These are phyloP conservation scores for Pterula multifida DNA, from an alignment of 1,284 basidiomycete species.

Conservation along the genomic window DNA sequence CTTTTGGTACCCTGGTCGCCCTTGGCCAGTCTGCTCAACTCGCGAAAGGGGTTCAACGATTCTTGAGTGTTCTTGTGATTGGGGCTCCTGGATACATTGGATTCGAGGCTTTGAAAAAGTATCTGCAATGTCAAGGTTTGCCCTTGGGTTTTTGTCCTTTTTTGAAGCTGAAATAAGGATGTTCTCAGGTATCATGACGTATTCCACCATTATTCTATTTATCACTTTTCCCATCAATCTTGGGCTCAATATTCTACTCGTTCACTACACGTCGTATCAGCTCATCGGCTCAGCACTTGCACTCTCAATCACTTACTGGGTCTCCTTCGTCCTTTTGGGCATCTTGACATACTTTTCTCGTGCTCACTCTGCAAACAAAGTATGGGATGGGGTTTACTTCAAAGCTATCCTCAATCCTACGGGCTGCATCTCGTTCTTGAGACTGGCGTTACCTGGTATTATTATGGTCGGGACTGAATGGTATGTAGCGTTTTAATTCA, in stretches of 20 bases:
- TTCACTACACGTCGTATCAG: slow-evolving; percentile 49
- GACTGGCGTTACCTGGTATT: slow-evolving; percentile 60
- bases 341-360: slow-evolving; percentile 36
- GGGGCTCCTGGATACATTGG: slow-evolving; percentile 64
- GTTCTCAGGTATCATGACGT: slow-evolving; percentile 53
- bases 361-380: slow-evolving; percentile 39
- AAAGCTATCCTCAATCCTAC: slow-evolving; percentile 30
- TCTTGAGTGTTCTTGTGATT: slow-evolving; percentile 48
- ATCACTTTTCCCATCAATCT: slow-evolving; percentile 54
- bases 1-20: slow-evolving; percentile 43
- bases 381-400: slow-evolving; percentile 51
- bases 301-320: slow-evolving; percentile 58
- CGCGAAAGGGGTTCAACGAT: slow-evolving; percentile 45
- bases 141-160: slow-evolving; percentile 2
- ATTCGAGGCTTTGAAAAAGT: slow-evolving; percentile 70
- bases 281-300: slow-evolving; percentile 55
- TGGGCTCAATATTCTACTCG: slow-evolving; percentile 40
- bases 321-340: slow-evolving; percentile 44
- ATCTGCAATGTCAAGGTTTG: slow-evolving; percentile 66
- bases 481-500: slow-evolving; percentile 22
- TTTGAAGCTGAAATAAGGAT: background rate
- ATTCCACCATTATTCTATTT: slow-evolving; percentile 51
- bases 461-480: slow-evolving; percentile 73
- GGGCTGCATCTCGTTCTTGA: slow-evolving; percentile 43
- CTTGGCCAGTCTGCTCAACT: slow-evolving; percentile 51